phyloP scores from a whole-genome alignment of 305 asterid genomes.

The Stenogyne calaminthoides region DNA sequence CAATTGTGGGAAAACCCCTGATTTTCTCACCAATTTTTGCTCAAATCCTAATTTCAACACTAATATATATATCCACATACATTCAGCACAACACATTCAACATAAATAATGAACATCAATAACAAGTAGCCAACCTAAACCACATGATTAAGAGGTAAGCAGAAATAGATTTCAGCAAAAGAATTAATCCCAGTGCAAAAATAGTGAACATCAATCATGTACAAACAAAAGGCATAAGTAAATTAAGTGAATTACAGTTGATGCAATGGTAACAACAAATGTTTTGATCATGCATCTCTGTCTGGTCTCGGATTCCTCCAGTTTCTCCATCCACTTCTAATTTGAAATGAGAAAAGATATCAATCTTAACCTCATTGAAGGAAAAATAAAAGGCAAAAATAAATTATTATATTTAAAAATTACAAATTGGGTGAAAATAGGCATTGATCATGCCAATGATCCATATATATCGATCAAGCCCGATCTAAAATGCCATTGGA shows the following conservation, averaged over 20 bases:
- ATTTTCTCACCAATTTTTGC: no score
- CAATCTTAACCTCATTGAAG: conserved; percentile 7
- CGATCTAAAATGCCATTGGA: no score
- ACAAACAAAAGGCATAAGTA: not conserved
- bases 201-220: not conserved
- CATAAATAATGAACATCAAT: no score
- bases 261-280: conserved; percentile 51
- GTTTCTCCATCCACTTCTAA: conserved; percentile 93
- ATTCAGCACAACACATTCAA: no score
- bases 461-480: no score
- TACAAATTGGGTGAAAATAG: conserved; percentile 94
- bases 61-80: no score
- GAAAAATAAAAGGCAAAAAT: conserved; percentile 11
- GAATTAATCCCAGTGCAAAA: not conserved
- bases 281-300: conserved; percentile 78
- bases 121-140: no score
- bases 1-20: no score
- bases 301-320: no score
- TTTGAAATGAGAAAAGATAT: conserved; percentile 44
- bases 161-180: not conserved
- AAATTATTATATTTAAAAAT: conserved; percentile 15
- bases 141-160: no score
- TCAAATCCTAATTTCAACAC: no score
- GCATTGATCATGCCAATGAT: conserved; percentile 97
- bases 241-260: conserved; percentile 53